Evolutionary conservation across 1,139 yeast genomes (phyloP), one percentile per base, ranked within the genome.

Genomic region (Groenewaldozyma auringiensis): DNA sequence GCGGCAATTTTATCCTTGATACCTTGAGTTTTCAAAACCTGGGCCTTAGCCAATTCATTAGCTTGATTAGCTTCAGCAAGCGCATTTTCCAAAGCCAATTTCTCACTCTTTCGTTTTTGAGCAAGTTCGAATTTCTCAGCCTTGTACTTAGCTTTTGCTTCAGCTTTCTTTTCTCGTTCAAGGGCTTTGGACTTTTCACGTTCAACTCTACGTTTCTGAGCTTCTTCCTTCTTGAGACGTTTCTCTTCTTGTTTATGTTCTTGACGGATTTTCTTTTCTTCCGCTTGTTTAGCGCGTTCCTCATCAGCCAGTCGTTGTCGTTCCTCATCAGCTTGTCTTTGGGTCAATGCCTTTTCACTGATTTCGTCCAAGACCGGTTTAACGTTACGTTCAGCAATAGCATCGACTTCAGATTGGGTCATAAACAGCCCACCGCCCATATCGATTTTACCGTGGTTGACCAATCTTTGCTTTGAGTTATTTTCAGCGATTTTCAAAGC

Each of bases 371-470:
- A 70, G n/a, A 89, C 92, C 9, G 98, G 98, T 51, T 76, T 74
- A 48, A 92, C 95, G 60, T 85, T 74, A 46, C 81, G 75, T 47
- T 80, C 69, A n/a, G 97, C 97, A 71, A 92, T 78, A 45, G 75
- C 76, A 52, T 84, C 83, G 51, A 92, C 78, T 61, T 89, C 96
- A 21, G 72, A 74, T 52, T 76, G 84, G 43, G 84, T 72, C 74
- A 89, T 79, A 58, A 76, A 78, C 54, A 86, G 73, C 2, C 97
- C 97, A 54, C 95, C 96, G 51, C 98, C 98, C 53, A 89, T 69
- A 59, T 87, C 75, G 56, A 87, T 73, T 60, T 81, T 74, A 42
- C 86, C 87, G 41, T 59, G 64, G 51, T 62, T 61, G 47, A 69
- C 75, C 48, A 76, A 60, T 56, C 88, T 72, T 56, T 76, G 79